A percentile compares a stretch with the other conserved stretches of the same genome.
Evolutionary conservation across 2,329 filamentous ascomycete species (phyloP).

Genomic region (Lasiodiplodia sp.): DNA sequence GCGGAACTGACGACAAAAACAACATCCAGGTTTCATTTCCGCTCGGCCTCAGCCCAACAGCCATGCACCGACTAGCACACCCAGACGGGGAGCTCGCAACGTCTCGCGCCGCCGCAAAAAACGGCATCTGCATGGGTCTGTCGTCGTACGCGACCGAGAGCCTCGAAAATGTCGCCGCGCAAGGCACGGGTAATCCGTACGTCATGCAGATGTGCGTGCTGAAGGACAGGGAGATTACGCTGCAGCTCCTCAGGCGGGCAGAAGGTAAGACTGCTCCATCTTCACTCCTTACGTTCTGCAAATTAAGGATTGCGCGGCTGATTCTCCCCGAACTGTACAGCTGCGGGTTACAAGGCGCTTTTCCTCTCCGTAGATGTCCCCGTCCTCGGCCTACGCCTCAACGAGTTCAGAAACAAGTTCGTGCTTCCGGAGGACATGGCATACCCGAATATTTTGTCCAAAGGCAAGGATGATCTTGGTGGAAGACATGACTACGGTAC

Average conservation of each 20-base stretch:
- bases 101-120: conserved; percentile 64
- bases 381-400: conserved; percentile 60
- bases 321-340: background rate
- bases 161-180: conserved; percentile 67
- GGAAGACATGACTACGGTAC: conserved; percentile 21
- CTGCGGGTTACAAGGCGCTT: conserved; percentile 60
- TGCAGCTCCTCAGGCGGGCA: conserved; percentile 52
- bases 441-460: conserved; percentile 53
- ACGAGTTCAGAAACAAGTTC: conserved; percentile 63
- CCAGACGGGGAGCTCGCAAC: conserved; percentile 67
- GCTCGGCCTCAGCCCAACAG: conserved; percentile 60
- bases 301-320: too few species aligned
- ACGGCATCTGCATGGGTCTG: conserved; percentile 68
- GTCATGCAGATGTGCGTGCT: conserved; percentile 64
- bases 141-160: conserved; percentile 67
- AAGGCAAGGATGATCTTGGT: conserved; percentile 35
- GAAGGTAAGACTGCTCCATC: conserved; percentile 48
- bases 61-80: conserved; percentile 71
- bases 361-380: conserved; percentile 64
- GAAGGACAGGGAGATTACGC: conserved; percentile 54
- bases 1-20: conserved; percentile 3
- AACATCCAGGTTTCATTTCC: conserved; percentile 46
- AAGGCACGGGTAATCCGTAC: conserved; percentile 53
- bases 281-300: too few species aligned
- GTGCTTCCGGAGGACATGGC: conserved; percentile 52